phyloP scores from a whole-genome alignment of 1,139 yeast species.

The Taphrina pruni region DNA sequence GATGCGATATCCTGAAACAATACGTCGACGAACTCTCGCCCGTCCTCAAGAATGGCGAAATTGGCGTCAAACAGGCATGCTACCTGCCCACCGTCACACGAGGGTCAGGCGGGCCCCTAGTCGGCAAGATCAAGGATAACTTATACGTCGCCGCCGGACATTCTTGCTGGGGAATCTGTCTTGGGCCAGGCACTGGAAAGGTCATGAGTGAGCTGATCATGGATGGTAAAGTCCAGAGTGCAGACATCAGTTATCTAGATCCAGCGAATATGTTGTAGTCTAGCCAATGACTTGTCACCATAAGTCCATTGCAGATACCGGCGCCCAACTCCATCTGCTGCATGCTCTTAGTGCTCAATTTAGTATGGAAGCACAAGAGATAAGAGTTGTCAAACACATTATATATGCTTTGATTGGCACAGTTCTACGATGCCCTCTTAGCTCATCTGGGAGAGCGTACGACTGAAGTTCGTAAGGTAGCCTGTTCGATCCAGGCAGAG shows the following conservation, averaged over 20 bases:
- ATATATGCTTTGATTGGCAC: too few relatives aligned
- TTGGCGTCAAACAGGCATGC: constrained; percentile 89
- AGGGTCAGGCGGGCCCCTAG: constrained; percentile 89
- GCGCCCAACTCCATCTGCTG: too few relatives aligned
- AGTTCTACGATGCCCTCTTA: constrained; percentile 21
- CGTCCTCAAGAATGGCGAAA: constrained; percentile 72
- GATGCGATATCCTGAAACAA: constrained; percentile 84
- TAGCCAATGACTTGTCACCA: too few relatives aligned
- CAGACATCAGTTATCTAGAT: constrained; percentile 79
- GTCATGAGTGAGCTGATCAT: constrained; percentile 83
- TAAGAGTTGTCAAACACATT: not conserved
- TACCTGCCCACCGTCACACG: constrained; percentile 89
- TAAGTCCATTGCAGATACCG: too few relatives aligned
- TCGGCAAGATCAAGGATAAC: constrained; percentile 86
- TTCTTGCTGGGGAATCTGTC: constrained; percentile 98
- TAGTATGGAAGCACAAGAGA: not conserved
- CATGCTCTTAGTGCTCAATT: too few relatives aligned
- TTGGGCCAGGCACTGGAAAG: constrained; percentile 96
- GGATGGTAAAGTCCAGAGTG: constrained; percentile 81
- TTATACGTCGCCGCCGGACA: constrained; percentile 88
- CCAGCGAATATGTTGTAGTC: constrained; percentile 55
- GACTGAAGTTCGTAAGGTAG: constrained; percentile 42
- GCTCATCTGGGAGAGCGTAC: constrained; percentile 43
- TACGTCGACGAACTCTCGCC: constrained; percentile 81
- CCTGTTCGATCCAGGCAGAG: constrained; percentile 42